Evolutionary conservation across 148 eudicot species (phyloP).

Genomic region (Rhododendron molle): DNA sequence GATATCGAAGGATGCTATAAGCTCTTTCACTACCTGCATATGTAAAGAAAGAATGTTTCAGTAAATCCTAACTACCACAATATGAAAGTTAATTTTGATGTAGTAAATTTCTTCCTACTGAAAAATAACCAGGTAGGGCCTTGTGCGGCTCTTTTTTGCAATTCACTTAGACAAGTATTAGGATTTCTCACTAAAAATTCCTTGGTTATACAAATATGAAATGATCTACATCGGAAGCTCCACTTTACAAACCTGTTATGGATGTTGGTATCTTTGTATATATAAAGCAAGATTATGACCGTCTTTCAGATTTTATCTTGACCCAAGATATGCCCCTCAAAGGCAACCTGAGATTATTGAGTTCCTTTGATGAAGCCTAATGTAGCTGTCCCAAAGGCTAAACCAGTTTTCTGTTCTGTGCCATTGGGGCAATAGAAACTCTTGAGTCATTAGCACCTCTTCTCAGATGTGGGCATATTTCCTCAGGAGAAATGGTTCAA

Average conservation of each 20-base stretch:
- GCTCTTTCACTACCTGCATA: slow-evolving; percentile 15
- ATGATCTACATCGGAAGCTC: neutral
- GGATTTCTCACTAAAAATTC: neutral
- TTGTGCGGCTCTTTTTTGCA: neutral
- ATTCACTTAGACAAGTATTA: neutral
- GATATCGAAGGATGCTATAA: slow-evolving; percentile 51
- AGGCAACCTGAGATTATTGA: neutral
- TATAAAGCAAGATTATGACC: neutral
- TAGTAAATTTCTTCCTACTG: neutral
- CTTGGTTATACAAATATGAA: neutral
- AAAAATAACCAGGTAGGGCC: neutral
- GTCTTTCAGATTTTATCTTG: neutral
- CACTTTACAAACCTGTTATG: neutral
- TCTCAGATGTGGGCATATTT: neutral
- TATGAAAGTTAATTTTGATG: neutral
- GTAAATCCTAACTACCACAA: neutral
- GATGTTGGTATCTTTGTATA: neutral
- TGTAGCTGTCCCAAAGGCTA: neutral
- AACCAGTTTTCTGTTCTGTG: neutral
- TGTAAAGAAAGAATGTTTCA: neutral
- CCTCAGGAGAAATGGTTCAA: neutral
- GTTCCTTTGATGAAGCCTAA: neutral
- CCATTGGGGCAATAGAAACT: neutral
- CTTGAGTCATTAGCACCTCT: neutral
- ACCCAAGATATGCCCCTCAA: neutral